A percentile compares a stretch with the other conserved stretches of the same genome.
phyloP scores from a whole-genome alignment of 768 basidiomycete species.

The Psilocybe tampanensis region DNA sequence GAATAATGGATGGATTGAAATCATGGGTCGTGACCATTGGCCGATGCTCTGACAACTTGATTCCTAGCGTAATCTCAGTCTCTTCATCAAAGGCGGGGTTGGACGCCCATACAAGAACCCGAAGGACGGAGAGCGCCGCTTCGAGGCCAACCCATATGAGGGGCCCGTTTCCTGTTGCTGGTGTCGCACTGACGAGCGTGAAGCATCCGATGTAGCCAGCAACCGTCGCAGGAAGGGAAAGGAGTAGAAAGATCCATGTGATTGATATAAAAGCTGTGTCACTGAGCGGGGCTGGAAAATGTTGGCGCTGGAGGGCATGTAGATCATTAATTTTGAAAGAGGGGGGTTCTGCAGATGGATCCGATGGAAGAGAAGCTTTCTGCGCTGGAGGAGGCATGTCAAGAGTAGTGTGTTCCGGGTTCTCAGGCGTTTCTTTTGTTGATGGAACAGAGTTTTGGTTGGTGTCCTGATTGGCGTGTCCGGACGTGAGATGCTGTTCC shows the following conservation, averaged over 20 bases:
- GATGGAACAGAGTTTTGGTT: too few relatives aligned
- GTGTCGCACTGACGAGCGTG: conserved; percentile 1
- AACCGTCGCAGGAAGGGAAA: neutral
- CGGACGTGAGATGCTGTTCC: neutral
- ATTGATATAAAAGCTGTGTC: neutral
- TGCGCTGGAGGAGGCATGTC: too few relatives aligned
- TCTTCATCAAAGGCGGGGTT: conserved; percentile 12
- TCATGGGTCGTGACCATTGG: neutral
- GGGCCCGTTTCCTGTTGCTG: neutral
- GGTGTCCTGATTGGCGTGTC: neutral
- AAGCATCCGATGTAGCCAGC: conserved; percentile 16
- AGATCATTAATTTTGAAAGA: neutral
- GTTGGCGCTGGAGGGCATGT: neutral
- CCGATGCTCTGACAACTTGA: neutral
- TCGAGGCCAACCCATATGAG: conserved; percentile 16
- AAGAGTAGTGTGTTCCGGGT: too few relatives aligned
- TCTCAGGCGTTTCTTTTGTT: too few relatives aligned
- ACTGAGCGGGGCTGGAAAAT: neutral
- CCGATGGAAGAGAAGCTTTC: too few relatives aligned
- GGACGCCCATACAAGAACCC: conserved; percentile 14
- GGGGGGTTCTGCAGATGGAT: neutral
- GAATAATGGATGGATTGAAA: neutral
- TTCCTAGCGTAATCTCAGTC: neutral
- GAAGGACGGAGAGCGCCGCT: conserved; percentile 6
- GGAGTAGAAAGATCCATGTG: neutral